Evolutionary conservation across 2,329 filamentous ascomycete species (phyloP).

Genomic region (Sclerotinia minor): DNA sequence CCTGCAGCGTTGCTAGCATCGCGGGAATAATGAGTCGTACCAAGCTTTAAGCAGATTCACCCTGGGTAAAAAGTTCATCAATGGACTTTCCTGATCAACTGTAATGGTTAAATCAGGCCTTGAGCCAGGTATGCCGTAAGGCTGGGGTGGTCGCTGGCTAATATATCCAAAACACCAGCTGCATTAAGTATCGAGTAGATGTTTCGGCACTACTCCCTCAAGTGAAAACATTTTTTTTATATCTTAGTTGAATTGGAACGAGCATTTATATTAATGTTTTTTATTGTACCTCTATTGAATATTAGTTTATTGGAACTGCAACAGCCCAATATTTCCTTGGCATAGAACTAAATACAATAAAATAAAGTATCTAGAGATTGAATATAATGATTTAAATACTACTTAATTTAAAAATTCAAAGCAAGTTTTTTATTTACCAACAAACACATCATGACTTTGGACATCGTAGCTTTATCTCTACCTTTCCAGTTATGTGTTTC

Average conservation of each 20-base stretch:
- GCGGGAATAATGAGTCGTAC: slow-evolving; percentile 5
- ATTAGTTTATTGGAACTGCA: background rate
- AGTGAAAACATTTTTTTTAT: background rate
- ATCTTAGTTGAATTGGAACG: too few species aligned
- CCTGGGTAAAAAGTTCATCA: background rate
- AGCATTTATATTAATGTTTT: background rate
- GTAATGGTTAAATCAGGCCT: slow-evolving; percentile 1
- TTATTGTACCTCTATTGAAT: background rate
- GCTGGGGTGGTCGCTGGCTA: background rate
- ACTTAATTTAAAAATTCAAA: too few species aligned
- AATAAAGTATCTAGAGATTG: too few species aligned
- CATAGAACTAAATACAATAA: background rate
- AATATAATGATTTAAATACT: too few species aligned
- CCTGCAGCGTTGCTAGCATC: background rate
- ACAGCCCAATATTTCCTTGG: background rate
- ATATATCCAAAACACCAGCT: background rate
- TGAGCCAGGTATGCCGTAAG: background rate
- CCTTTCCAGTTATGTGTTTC: too few species aligned
- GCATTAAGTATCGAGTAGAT: background rate
- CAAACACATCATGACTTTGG: too few species aligned
- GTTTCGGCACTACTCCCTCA: background rate
- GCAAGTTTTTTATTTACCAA: too few species aligned
- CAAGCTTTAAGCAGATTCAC: background rate
- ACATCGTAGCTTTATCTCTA: too few species aligned
- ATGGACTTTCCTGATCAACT: background rate